Evolutionary conservation across 1,284 basidiomycete genomes (phyloP).

Genomic region (Neotropicomus parvogracilis): DNA sequence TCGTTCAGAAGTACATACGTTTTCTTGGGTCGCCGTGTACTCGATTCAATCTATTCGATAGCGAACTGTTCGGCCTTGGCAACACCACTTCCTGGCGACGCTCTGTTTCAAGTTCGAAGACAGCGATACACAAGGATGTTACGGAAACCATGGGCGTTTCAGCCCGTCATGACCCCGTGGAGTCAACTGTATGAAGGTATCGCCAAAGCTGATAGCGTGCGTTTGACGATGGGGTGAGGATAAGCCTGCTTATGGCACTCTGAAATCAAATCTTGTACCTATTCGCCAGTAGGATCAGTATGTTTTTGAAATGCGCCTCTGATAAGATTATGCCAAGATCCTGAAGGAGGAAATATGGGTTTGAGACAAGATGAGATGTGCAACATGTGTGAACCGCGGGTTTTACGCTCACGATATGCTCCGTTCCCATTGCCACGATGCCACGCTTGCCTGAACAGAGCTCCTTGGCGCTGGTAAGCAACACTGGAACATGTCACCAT

Average conservation of each 20-base stretch:
- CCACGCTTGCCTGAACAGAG: too few species aligned
- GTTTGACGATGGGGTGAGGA: too few species aligned
- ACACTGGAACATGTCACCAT: conserved; percentile 9
- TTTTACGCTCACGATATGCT: conserved; percentile 9
- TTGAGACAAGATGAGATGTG: conserved; percentile 19
- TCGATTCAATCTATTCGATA: conserved; percentile 26
- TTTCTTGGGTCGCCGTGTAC: neutral
- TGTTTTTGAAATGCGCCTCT: neutral
- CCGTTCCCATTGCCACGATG: conserved; percentile 18
- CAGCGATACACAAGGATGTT: conserved; percentile 15
- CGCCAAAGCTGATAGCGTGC: conserved; percentile 37
- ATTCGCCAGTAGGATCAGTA: conserved; percentile 39
- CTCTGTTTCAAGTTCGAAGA: neutral
- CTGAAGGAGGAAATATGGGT: conserved; percentile 10
- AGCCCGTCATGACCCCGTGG: conserved; percentile 34
- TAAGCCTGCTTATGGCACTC: conserved; percentile 59
- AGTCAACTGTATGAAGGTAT: conserved; percentile 33
- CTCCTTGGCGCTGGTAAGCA: neutral
- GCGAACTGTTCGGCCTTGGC: conserved; percentile 42
- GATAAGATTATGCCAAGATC: conserved; percentile 12
- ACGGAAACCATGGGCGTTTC: conserved; percentile 37
- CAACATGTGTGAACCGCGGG: conserved; percentile 4
- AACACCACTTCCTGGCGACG: conserved; percentile 46
- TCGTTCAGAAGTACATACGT: conserved; percentile 34
- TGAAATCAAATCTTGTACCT: conserved; percentile 59